phyloP scores from a whole-genome alignment of 192 early-diverging fungal genomes.

The Coemansia javaensis region DNA sequence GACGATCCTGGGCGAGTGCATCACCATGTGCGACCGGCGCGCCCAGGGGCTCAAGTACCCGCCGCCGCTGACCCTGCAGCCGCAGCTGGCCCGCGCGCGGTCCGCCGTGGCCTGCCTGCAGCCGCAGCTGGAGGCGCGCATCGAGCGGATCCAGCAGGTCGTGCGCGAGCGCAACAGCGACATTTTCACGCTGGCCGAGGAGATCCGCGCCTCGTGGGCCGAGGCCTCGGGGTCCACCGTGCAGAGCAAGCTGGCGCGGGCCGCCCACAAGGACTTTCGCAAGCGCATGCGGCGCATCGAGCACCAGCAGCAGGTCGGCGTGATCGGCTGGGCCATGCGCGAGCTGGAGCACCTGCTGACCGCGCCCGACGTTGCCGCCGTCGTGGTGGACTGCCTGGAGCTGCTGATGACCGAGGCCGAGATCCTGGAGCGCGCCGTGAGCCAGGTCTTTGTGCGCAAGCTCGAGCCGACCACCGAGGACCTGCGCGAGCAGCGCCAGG shows the following conservation, averaged over 20 bases:
- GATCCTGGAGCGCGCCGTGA: constrained; percentile 59
- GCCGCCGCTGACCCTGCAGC: constrained; percentile 45
- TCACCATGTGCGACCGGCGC: constrained; percentile 51
- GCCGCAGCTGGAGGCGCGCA: constrained; percentile 43
- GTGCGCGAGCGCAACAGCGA: constrained; percentile 47
- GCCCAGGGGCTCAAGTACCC: constrained; percentile 52
- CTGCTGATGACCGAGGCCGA: constrained; percentile 73
- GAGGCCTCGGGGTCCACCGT: constrained; percentile 54
- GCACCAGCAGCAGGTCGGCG: constrained; percentile 54
- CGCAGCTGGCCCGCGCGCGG: constrained; percentile 37
- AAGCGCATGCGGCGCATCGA: constrained; percentile 62
- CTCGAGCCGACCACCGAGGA: constrained; percentile 52
- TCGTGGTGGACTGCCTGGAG: constrained; percentile 59
- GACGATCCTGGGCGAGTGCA: constrained; percentile 52
- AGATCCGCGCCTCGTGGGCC: constrained; percentile 26
- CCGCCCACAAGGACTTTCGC: constrained; percentile 65
- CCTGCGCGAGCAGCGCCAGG: constrained; percentile 50
- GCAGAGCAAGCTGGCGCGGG: constrained; percentile 54
- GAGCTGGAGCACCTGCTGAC: constrained; percentile 57
- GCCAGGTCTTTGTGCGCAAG: constrained; percentile 56
- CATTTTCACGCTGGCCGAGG: constrained; percentile 38
- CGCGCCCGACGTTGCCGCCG: constrained; percentile 51
- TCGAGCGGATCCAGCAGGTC: constrained; percentile 36
- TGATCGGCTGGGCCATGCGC: constrained; percentile 54
- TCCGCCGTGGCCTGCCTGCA: constrained; percentile 30